Base-by-base conservation (phyloP, 2,329 filamentous ascomycete species). In the Ophiostoma sp. region DNA sequence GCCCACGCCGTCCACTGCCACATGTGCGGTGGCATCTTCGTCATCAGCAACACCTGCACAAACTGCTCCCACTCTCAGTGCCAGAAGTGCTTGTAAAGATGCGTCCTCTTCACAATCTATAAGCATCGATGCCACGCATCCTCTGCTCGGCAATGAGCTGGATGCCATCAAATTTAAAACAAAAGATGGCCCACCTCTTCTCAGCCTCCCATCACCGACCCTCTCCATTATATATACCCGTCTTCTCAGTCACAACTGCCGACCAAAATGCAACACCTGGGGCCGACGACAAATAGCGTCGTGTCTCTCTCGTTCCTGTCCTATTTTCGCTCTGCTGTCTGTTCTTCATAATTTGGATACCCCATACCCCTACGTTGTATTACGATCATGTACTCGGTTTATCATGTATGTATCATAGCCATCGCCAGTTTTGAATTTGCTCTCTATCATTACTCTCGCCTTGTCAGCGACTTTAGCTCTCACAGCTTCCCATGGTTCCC, bases 31-130 rank as follows among this genome's bases (percentile, higher is more conserved):
- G 77, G 79, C 77, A 82, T 84, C 77, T 83, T 85, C 73, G 83
- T 84, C 78, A 85, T 85, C 78, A 84, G 82, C 81, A 82, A 77
- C 75, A 81, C 78, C 66, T 85, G 83, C 79, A 78, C 76, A 70
- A 77, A 78, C 74, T 85, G 83, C 75, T 77, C 78, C 66, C 83
- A 85, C 78, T 76, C 78, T 72, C 80, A 84, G 74, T 85, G 83
- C 80, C 74, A 72, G 70, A 75, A 80, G 69, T 85, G 83, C 76
- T 74, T 77, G 66, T 79, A 64, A 64, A 45, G 16, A 27, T 27
- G 49, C 18, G 7, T 55, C 18, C 4, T 3, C 27, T 55, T 36
- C 18, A 55, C 3, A 4, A 55, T 55, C 4, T 4, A 7, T 16
- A 0, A 9, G n/a, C n/a, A 55, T 9, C n/a, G 18, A 11, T 18